A percentile compares a stretch with the other conserved stretches of the same genome.
Conservation (phyloP, 176 grass and related monocot genomes). For the Puya raimondii region DNA sequence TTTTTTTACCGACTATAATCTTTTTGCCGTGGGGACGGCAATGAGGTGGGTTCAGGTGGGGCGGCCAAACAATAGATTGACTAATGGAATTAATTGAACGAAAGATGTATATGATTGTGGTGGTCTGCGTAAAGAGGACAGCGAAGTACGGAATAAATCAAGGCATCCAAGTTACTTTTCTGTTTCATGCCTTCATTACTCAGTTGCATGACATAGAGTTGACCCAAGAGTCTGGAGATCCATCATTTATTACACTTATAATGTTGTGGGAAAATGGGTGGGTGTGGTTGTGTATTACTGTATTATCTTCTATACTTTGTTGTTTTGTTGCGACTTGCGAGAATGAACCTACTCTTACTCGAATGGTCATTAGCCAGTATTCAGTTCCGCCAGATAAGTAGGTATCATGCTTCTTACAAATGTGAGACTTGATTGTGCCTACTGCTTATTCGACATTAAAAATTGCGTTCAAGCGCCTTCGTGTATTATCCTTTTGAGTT, state of each 20-base stretch:
- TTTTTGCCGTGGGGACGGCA: not conserved
- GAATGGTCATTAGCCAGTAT: not conserved
- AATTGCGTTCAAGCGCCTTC: too few species aligned
- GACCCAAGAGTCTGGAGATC: not conserved
- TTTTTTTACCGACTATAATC: not conserved
- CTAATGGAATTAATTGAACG: not conserved
- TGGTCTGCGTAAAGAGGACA: not conserved
- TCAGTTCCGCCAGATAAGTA: not conserved
- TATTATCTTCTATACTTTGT: not conserved
- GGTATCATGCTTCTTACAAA: not conserved
- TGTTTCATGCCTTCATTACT: not conserved
- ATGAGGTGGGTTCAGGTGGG: too few species aligned
- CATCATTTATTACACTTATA: not conserved
- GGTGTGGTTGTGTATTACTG: not conserved
- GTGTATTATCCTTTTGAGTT: not conserved
- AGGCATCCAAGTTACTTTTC: not conserved
- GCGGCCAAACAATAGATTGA: not conserved
- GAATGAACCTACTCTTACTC: not conserved
- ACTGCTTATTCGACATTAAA: not conserved
- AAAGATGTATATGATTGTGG: not conserved
- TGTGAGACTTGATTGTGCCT: not conserved
- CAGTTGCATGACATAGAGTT: not conserved
- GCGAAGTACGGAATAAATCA: not conserved
- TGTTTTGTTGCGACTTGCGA: not conserved
- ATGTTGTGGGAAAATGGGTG: too few species aligned